These are phyloP conservation scores for Kwoniella sp. DNA, from an alignment of 768 basidiomycete species.

Conservation along the genomic window DNA sequence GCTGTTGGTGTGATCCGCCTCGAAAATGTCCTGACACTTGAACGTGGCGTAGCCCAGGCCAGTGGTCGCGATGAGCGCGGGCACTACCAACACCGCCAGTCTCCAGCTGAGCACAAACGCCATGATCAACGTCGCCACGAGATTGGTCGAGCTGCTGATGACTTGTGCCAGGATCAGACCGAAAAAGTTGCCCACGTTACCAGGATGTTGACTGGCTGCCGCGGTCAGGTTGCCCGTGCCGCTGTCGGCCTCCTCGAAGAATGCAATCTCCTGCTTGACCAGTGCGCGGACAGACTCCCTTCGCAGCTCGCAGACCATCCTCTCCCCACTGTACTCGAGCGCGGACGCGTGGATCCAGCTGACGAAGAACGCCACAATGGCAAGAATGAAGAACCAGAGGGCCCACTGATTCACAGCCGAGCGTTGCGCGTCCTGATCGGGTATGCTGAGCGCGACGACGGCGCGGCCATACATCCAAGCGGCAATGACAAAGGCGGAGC, in stretches of 20 bases:
- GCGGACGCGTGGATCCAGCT: slow-evolving; percentile 23
- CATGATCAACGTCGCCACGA: slow-evolving; percentile 31
- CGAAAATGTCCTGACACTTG: slow-evolving; percentile 25
- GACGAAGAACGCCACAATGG: slow-evolving; percentile 25
- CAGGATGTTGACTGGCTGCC: slow-evolving; percentile 27
- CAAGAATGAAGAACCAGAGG: slow-evolving; percentile 43
- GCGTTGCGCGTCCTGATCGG: slow-evolving; percentile 17
- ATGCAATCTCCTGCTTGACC: slow-evolving; percentile 42
- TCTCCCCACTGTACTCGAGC: slow-evolving; percentile 33
- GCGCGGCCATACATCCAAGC: slow-evolving; percentile 43
- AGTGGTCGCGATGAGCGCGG: slow-evolving; percentile 22
- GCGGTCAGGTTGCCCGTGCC: slow-evolving; percentile 44
- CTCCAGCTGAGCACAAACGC: slow-evolving; percentile 41
- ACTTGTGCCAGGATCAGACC: slow-evolving; percentile 41
- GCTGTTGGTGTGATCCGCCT: slow-evolving; percentile 18
- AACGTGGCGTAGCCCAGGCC: slow-evolving; percentile 26
- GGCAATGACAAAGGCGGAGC: slow-evolving; percentile 33
- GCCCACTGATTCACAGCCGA: slow-evolving; percentile 30
- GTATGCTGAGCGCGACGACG: slow-evolving; percentile 24
- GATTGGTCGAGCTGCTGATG: slow-evolving; percentile 26
- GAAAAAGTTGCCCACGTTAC: slow-evolving; percentile 33
- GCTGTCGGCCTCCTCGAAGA: slow-evolving; percentile 39
- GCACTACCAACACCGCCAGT: slow-evolving; percentile 33
- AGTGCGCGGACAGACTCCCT: slow-evolving; percentile 23
- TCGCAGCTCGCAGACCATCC: slow-evolving; percentile 32